These are phyloP conservation scores for Mycena amicta DNA, from an alignment of 768 basidiomycete species.

Conservation along the genomic window DNA sequence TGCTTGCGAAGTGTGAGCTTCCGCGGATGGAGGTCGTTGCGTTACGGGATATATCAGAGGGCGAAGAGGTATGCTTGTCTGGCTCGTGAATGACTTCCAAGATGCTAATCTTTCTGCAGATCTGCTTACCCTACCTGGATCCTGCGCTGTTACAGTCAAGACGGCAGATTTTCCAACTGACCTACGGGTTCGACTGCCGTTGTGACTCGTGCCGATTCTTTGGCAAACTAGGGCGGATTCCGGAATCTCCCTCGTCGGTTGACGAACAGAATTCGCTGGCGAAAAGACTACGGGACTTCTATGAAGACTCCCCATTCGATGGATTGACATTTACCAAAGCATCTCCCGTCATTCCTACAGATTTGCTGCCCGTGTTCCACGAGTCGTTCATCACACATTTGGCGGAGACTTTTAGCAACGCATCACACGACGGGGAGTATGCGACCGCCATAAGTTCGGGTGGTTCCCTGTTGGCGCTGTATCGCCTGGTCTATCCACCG, in stretches of 20 bases:
- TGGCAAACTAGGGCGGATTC: slow-evolving; percentile 38
- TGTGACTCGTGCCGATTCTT: slow-evolving; percentile 61
- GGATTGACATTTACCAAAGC: slow-evolving; percentile 30
- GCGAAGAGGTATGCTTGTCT: slow-evolving; percentile 61
- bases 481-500: slow-evolving; percentile 68
- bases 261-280: slow-evolving; percentile 34
- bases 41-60: slow-evolving; percentile 54
- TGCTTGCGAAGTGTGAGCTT: slow-evolving; percentile 37
- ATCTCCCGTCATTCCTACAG: slow-evolving; percentile 39
- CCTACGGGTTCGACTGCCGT: slow-evolving; percentile 69
- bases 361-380: slow-evolving; percentile 48
- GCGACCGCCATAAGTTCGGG: slow-evolving; percentile 56
- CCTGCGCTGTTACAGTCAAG: slow-evolving; percentile 70
- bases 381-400: slow-evolving; percentile 60
- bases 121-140: slow-evolving; percentile 77
- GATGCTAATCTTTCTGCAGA: slow-evolving; percentile 39
- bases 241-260: slow-evolving; percentile 38
- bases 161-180: slow-evolving; percentile 56
- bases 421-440: slow-evolving; percentile 70
- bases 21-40: slow-evolving; percentile 68
- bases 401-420: slow-evolving; percentile 64
- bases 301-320: slow-evolving; percentile 33
- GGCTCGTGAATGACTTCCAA: not conserved
- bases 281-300: slow-evolving; percentile 39
- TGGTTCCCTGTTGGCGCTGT: slow-evolving; percentile 61